Evolutionary conservation across 345 rosid species (phyloP).

Genomic region (Corchorus olitorius): DNA sequence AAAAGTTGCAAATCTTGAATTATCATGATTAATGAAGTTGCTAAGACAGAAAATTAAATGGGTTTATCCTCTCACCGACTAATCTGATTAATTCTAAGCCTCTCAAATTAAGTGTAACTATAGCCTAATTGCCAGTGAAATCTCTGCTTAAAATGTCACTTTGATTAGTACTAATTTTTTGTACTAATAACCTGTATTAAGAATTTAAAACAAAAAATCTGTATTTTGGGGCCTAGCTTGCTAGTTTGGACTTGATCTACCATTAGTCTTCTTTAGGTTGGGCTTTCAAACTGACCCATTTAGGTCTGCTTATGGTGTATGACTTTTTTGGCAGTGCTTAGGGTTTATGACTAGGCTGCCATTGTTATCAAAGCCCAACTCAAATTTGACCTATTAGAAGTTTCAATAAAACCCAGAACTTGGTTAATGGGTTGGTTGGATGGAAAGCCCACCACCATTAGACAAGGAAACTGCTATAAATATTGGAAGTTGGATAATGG

Average conservation of each 20-base stretch:
- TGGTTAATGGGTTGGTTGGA: background rate
- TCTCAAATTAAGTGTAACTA: constrained; percentile 4
- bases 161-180: background rate
- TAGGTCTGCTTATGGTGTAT: background rate
- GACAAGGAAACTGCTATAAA: background rate
- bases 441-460: background rate
- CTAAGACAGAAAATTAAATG: constrained; percentile 1
- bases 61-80: constrained; percentile 12
- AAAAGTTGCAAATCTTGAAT: constrained; percentile 9
- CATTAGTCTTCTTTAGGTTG: background rate
- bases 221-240: background rate
- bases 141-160: background rate
- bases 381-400: background rate
- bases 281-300: background rate
- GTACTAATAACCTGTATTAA: background rate
- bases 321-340: background rate
- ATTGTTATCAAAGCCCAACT: background rate
- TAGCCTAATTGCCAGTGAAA: background rate
- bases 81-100: constrained; percentile 7
- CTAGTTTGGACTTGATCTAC: background rate
- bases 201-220: background rate
- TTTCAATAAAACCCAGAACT: background rate
- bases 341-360: background rate
- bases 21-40: background rate
- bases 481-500: background rate